phyloP scores from a whole-genome alignment of 495 filamentous ascomycete genomes.

The Podospora pseudocomata region DNA sequence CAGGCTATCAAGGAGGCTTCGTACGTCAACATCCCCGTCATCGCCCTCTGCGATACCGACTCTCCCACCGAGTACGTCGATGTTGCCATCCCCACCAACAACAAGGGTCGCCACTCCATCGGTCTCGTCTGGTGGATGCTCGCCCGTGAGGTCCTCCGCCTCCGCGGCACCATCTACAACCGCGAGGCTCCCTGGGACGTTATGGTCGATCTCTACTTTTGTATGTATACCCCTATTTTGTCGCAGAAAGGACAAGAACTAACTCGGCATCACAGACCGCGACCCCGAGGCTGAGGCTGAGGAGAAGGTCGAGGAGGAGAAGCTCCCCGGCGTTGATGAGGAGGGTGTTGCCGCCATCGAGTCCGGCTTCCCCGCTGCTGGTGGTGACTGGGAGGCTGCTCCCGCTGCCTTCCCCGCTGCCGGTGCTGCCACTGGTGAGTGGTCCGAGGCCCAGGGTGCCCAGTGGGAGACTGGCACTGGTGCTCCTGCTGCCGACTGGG shows the following conservation, averaged over 20 bases:
- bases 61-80: slow-evolving; percentile 99
- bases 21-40: slow-evolving; percentile 99
- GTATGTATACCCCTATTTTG: slow-evolving; percentile 34
- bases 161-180: slow-evolving; percentile 89
- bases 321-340: slow-evolving; percentile 77
- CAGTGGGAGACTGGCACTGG: slow-evolving; percentile 64
- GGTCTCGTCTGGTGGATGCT: slow-evolving; percentile 99
- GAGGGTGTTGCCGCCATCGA: slow-evolving; percentile 75
- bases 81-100: slow-evolving; percentile 99
- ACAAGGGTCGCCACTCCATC: slow-evolving; percentile 99
- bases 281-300: slow-evolving; percentile 98
- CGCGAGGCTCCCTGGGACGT: slow-evolving; percentile 96
- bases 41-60: slow-evolving; percentile 98
- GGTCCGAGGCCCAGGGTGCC: slow-evolving; percentile 52
- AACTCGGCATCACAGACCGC: slow-evolving; percentile 59
- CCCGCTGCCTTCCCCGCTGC: slow-evolving; percentile 61
- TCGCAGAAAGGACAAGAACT: slow-evolving; percentile 11
- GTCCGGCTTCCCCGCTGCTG: slow-evolving; percentile 58
- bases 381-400: slow-evolving; percentile 68
- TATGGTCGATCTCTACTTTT: slow-evolving; percentile 99
- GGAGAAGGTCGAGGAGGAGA: slow-evolving; percentile 71
- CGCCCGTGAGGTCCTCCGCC: slow-evolving; percentile 97
- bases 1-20: slow-evolving; percentile 99
- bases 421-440: slow-evolving; percentile 41
- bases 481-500: slow-evolving; percentile 59